Percentiles rank a stretch among this genome's conserved stretches.
Evolutionary conservation across 148 eudicot genomes (phyloP).

Genomic region (Suaeda aralocaspica): DNA sequence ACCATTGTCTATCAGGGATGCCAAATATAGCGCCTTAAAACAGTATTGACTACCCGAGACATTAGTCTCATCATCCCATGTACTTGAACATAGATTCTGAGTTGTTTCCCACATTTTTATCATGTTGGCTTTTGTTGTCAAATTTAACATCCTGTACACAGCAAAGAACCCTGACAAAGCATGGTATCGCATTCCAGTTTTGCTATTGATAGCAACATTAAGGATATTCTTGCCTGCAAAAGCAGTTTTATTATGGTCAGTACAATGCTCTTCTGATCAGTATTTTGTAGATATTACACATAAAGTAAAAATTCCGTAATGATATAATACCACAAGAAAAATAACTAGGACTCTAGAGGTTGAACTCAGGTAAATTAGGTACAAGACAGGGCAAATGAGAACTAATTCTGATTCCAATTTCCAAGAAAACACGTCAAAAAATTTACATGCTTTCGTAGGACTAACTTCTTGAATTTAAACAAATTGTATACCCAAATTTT

Average conservation of each 20-base stretch:
- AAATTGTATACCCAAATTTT: background rate
- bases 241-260: background rate
- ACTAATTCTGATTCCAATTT: background rate
- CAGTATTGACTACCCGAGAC: slow-evolving; percentile 41
- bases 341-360: background rate
- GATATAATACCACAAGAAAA: background rate
- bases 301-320: background rate
- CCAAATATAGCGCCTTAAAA: slow-evolving; percentile 60
- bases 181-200: slow-evolving; percentile 42
- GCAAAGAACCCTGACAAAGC: slow-evolving; percentile 87
- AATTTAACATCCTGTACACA: slow-evolving; percentile 49
- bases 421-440: background rate
- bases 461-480: too few species aligned
- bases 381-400: background rate
- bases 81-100: slow-evolving; percentile 46
- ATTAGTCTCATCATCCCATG: slow-evolving; percentile 34
- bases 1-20: slow-evolving; percentile 56
- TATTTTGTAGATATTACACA: background rate
- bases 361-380: background rate
- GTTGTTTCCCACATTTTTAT: slow-evolving; percentile 57
- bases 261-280: background rate
- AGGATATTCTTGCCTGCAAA: slow-evolving; percentile 31
- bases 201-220: slow-evolving; percentile 21
- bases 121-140: slow-evolving; percentile 48
- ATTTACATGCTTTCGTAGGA: too few species aligned